A percentile compares a stretch with the other conserved stretches of the same genome.
Evolutionary conservation across 1,139 yeast genomes (phyloP).

Genomic region (Debaryomyces robertsiae): DNA sequence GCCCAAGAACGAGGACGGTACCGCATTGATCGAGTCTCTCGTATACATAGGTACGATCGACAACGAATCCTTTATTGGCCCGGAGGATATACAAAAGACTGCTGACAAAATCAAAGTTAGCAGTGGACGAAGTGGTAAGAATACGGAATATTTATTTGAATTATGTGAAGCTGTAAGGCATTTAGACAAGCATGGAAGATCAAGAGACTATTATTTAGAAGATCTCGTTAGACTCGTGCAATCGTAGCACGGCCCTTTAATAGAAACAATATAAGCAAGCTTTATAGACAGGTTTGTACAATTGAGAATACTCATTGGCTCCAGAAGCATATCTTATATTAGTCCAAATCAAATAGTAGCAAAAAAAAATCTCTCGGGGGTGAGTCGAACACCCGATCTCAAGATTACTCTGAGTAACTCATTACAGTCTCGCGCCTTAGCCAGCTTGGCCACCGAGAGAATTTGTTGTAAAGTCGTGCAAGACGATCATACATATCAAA

Average conservation of each 20-base stretch:
- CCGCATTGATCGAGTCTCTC: conserved; percentile 53
- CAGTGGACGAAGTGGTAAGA: conserved; percentile 81
- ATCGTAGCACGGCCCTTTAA: too few species aligned
- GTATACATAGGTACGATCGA: conserved; percentile 85
- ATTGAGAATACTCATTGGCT: too few species aligned
- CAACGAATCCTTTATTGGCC: conserved; percentile 83
- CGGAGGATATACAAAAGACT: conserved; percentile 60
- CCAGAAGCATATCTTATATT: too few species aligned
- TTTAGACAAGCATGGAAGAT: conserved; percentile 39
- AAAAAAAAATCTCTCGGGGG: conserved; percentile 70
- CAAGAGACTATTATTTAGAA: conserved; percentile 41
- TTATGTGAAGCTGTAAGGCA: conserved; percentile 56
- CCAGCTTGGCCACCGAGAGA: conserved; percentile 80
- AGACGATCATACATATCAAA: too few species aligned
- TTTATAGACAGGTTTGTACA: too few species aligned
- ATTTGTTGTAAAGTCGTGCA: not conserved
- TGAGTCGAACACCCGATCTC: conserved; percentile 87
- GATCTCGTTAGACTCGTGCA: conserved; percentile 25
- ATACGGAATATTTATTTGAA: conserved; percentile 65
- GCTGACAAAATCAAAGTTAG: conserved; percentile 60
- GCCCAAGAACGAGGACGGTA: conserved; percentile 32
- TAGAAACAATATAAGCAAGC: too few species aligned
- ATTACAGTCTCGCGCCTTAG: conserved; percentile 83
- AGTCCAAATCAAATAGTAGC: not conserved
- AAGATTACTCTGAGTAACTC: conserved; percentile 56